These are phyloP conservation scores for Pneumocystis wakefieldiae DNA, from an alignment of 1,139 yeast species.

Conservation along the genomic window DNA sequence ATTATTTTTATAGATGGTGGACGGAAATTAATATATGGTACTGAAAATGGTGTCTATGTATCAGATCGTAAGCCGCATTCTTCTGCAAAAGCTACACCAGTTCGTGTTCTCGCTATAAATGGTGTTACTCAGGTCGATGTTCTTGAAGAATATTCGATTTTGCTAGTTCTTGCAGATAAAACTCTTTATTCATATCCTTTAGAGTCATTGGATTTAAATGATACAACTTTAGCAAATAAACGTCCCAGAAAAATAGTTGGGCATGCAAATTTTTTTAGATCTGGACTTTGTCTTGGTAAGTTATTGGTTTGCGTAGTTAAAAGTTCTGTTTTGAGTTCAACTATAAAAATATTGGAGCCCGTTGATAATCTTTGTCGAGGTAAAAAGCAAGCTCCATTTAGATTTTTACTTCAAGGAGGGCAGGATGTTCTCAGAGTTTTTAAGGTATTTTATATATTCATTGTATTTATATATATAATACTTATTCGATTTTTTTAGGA, in stretches of 20 bases:
- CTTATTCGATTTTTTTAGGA: constrained; percentile 28
- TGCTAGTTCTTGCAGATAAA: constrained; percentile 72
- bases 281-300: constrained; percentile 82
- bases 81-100: constrained; percentile 48
- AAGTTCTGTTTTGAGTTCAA: constrained; percentile 52
- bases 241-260: constrained; percentile 65
- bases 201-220: constrained; percentile 40
- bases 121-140: constrained; percentile 85
- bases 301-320: constrained; percentile 82
- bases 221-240: constrained; percentile 40
- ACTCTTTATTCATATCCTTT: constrained; percentile 70
- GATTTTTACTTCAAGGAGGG: constrained; percentile 34
- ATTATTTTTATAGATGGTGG: constrained; percentile 50
- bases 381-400: constrained; percentile 31
- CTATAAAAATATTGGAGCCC: constrained; percentile 79
- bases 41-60: constrained; percentile 80
- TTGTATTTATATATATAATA: neutral
- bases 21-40: constrained; percentile 73
- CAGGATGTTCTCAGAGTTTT: constrained; percentile 47
- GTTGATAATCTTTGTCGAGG: constrained; percentile 36
- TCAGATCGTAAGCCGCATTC: constrained; percentile 38
- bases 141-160: constrained; percentile 75
- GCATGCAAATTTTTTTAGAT: constrained; percentile 78
- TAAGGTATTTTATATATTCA: constrained; percentile 20
- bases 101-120: constrained; percentile 58